Conservation (phyloP, 2,329 filamentous ascomycete genomes). For the Samsoniella hepiali region DNA sequence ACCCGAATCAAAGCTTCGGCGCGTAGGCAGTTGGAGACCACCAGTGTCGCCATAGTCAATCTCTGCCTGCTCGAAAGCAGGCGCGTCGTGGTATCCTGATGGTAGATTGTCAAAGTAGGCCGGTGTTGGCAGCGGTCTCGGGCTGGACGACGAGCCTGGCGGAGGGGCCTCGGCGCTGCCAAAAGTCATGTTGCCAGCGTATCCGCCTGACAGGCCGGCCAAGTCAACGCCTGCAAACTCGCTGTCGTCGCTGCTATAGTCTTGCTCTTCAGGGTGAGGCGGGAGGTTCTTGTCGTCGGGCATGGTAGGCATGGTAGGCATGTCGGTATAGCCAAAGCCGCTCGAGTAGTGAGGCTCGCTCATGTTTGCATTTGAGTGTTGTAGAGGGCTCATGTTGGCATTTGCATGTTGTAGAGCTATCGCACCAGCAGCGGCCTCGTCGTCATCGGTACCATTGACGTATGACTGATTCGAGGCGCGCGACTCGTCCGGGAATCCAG, state of each 20-base stretch:
- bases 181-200: slow-evolving; percentile 50
- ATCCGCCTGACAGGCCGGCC: slow-evolving; percentile 70
- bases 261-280: slow-evolving; percentile 48
- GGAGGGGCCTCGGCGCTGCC: slow-evolving; percentile 44
- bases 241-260: slow-evolving; percentile 61
- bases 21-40: slow-evolving; percentile 73
- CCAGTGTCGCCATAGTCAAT: slow-evolving; percentile 91
- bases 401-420: slow-evolving; percentile 75
- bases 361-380: slow-evolving; percentile 67
- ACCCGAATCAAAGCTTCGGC: slow-evolving; percentile 88
- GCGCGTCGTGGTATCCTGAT: slow-evolving; percentile 30
- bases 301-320: slow-evolving; percentile 30
- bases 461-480: slow-evolving; percentile 22
- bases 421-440: slow-evolving; percentile 81
- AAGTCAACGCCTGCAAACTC: slow-evolving; percentile 71
- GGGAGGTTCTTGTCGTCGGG: slow-evolving; percentile 38
- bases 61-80: slow-evolving; percentile 57
- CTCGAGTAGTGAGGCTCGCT: slow-evolving; percentile 57
- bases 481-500: slow-evolving; percentile 25
- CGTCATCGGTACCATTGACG: slow-evolving; percentile 48
- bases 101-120: slow-evolving; percentile 31
- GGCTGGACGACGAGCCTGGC: slow-evolving; percentile 37
- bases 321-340: slow-evolving; percentile 32
- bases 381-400: slow-evolving; percentile 71
- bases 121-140: slow-evolving; percentile 46